Evolutionary conservation across 352 stramenopile genomes (phyloP).

Genomic region (Phytopythium chamaehyphon): DNA sequence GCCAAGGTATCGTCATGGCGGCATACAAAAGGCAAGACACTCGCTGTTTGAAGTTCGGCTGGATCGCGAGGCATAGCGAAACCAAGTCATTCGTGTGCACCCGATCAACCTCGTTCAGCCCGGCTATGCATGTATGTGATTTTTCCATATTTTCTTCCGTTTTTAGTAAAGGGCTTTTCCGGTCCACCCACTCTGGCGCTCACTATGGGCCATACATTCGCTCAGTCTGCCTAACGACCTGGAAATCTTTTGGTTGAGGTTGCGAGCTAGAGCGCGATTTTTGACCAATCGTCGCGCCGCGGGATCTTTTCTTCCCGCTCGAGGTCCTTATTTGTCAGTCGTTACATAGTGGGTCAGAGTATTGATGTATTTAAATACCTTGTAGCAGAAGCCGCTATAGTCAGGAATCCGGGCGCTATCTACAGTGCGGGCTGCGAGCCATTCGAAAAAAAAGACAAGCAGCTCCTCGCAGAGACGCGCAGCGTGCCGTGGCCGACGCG

Average conservation of each 20-base stretch:
- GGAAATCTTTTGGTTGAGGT: slow-evolving; percentile 8
- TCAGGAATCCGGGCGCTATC: slow-evolving; percentile 1
- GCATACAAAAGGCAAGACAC: slow-evolving; percentile 2
- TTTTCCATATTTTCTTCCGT: slow-evolving; percentile 3
- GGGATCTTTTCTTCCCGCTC: slow-evolving; percentile 4
- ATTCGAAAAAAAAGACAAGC: slow-evolving; percentile 14
- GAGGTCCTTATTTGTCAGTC: neutral
- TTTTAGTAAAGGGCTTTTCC: slow-evolving; percentile 2
- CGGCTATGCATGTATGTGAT: neutral
- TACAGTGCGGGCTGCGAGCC: slow-evolving; percentile 5
- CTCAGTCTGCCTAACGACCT: no score
- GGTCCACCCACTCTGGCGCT: neutral
- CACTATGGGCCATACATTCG: no score
- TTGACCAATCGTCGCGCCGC: neutral
- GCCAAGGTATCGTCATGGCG: neutral
- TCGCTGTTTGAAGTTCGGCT: slow-evolving; percentile 1
- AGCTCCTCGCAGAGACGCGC: slow-evolving; percentile 8
- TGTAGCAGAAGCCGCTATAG: neutral
- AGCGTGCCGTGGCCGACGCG: neutral
- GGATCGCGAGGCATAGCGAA: slow-evolving; percentile 1
- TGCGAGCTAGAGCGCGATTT: slow-evolving; percentile 3
- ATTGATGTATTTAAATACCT: neutral
- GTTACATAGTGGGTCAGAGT: neutral
- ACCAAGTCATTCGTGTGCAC: neutral
- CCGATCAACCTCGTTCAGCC: neutral